Evolutionary conservation across 208 protist species (phyloP).

Genomic region (Vickermania spadyakhi): DNA sequence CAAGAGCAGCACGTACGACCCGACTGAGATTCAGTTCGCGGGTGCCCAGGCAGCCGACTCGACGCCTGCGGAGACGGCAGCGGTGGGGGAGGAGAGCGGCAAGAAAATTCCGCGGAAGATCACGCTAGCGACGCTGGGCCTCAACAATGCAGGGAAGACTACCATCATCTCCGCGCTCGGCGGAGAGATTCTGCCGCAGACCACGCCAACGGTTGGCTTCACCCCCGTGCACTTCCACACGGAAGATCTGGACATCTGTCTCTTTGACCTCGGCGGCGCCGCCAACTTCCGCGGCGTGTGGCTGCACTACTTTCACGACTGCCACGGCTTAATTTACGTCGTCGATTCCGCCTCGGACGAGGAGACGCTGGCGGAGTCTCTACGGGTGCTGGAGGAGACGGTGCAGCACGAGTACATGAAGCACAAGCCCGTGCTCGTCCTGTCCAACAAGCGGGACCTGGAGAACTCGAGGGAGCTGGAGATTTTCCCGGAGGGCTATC

Average conservation of each 20-base stretch:
- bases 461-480: constrained; percentile 44
- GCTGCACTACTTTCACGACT: constrained; percentile 90
- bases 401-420: constrained; percentile 89
- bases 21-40: constrained; percentile 50
- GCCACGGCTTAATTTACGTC: constrained; percentile 85
- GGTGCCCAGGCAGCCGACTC: neutral
- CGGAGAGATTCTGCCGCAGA: constrained; percentile 91
- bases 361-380: constrained; percentile 45
- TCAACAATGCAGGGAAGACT: constrained; percentile 96
- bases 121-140: constrained; percentile 79
- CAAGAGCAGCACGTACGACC: constrained; percentile 74
- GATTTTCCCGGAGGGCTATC: constrained; percentile 73
- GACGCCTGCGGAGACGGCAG: neutral
- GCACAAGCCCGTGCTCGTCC: constrained; percentile 97
- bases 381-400: constrained; percentile 59
- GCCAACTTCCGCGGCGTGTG: constrained; percentile 88
- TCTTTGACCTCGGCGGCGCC: constrained; percentile 88
- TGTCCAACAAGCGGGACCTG: constrained; percentile 99
- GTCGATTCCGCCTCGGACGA: constrained; percentile 69
- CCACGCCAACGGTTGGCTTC: constrained; percentile 87
- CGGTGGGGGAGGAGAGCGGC: constrained; percentile 6
- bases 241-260: constrained; percentile 80
- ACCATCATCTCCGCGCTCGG: constrained; percentile 97
- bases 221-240: constrained; percentile 75
- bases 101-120: constrained; percentile 35